Percentiles rank a stretch among this genome's conserved stretches.
phyloP scores from a whole-genome alignment of 2,329 filamentous ascomycete genomes.

The Blumeriella jaapii region DNA sequence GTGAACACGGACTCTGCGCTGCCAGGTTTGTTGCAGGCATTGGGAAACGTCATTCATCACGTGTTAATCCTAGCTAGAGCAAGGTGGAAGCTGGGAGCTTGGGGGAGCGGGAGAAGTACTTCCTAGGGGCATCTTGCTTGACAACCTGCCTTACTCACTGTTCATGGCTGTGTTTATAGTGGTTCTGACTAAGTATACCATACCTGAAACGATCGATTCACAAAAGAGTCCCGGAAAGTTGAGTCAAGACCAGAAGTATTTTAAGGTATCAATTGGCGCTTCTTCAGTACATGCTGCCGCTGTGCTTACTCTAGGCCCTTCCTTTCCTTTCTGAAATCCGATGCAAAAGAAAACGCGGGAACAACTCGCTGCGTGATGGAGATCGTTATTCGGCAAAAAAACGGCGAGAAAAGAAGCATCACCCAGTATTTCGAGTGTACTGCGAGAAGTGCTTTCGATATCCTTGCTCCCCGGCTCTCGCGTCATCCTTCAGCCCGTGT shows the following conservation, averaged over 20 bases:
- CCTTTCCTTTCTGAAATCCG: slow-evolving; percentile 18
- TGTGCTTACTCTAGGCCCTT: slow-evolving; percentile 20
- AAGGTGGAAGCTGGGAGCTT: too few relatives aligned
- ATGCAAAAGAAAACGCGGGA: slow-evolving; percentile 23
- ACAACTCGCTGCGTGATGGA: slow-evolving; percentile 23
- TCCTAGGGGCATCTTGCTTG: too few relatives aligned
- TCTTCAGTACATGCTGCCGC: slow-evolving; percentile 21
- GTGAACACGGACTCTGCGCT: too few relatives aligned
- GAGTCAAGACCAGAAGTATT: slow-evolving; percentile 4
- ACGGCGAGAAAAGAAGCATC: slow-evolving; percentile 9
- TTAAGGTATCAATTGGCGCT: slow-evolving; percentile 22
- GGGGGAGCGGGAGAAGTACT: too few relatives aligned
- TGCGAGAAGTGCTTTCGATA: slow-evolving; percentile 7
- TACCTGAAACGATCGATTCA: too few relatives aligned
- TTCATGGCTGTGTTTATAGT: too few relatives aligned
- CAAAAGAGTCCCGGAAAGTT: too few relatives aligned
- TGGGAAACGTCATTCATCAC: too few relatives aligned
- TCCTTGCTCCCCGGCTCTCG: slow-evolving; percentile 5
- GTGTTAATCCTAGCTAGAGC: too few relatives aligned
- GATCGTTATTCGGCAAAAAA: slow-evolving; percentile 23
- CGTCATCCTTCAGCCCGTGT: slow-evolving; percentile 3
- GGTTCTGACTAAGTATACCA: too few relatives aligned
- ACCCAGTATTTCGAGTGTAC: slow-evolving; percentile 6
- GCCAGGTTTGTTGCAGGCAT: too few relatives aligned
- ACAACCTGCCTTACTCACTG: too few relatives aligned